Percentiles rank a stretch among this genome's conserved stretches.
phyloP scores from a whole-genome alignment of 2,329 filamentous ascomycete species.

The Camptophora hylomeconis region DNA sequence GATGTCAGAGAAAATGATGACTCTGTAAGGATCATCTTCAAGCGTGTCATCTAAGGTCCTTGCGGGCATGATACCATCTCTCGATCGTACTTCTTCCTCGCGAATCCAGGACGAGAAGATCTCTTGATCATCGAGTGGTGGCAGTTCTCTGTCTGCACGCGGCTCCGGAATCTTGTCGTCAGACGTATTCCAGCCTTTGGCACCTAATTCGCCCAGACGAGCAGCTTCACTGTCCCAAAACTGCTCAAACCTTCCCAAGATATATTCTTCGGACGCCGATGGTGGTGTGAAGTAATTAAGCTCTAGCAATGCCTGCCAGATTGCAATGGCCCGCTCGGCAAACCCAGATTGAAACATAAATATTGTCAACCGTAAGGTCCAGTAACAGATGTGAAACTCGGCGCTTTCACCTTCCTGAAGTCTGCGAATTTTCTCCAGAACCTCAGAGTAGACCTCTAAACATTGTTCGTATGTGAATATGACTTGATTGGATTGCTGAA shows the following conservation, averaged over 20 bases:
- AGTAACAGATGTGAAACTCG: conserved; percentile 43
- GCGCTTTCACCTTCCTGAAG: conserved; percentile 12
- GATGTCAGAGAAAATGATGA: conserved; percentile 70
- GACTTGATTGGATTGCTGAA: conserved; percentile 52
- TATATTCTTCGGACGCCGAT: conserved; percentile 6
- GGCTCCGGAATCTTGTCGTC: too few relatives aligned
- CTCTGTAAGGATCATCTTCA: conserved; percentile 70
- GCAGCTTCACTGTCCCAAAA: conserved; percentile 83
- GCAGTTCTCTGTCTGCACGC: conserved; percentile 11
- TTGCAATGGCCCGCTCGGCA: conserved; percentile 58
- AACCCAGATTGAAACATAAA: conserved; percentile 69
- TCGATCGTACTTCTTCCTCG: conserved; percentile 43
- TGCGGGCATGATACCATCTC: conserved; percentile 57
- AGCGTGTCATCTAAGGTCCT: conserved; percentile 60
- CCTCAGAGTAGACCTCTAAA: conserved; percentile 45
- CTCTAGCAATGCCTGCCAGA: conserved; percentile 77
- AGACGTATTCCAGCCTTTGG: conserved; percentile 55
- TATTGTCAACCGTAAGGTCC: conserved; percentile 61
- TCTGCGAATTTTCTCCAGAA: conserved; percentile 33
- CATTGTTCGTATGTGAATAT: conserved; percentile 57
- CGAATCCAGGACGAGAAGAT: conserved; percentile 33
- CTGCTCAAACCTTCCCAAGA: conserved; percentile 41
- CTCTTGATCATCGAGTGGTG: conserved; percentile 11
- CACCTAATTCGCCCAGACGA: conserved; percentile 60
- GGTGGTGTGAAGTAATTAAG: conserved; percentile 49